phyloP scores from a whole-genome alignment of 805 yeast species.

The Cyberlindnera japonica region DNA sequence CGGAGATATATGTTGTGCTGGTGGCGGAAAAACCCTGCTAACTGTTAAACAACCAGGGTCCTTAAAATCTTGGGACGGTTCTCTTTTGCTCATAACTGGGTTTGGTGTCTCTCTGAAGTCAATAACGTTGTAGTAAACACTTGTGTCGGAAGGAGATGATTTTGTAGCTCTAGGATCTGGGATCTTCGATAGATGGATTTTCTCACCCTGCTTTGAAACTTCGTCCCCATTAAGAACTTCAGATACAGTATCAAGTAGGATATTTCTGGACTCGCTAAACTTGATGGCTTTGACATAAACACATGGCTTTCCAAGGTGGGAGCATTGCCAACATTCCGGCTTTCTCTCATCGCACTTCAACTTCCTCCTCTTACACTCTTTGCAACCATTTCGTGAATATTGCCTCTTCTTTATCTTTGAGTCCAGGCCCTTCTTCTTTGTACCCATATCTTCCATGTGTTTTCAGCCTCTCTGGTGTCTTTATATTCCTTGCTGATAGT shows the following conservation, averaged over 20 bases:
- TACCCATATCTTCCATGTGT: too few relatives aligned
- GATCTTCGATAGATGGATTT: background rate
- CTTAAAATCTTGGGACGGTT: background rate
- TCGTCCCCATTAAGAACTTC: too few relatives aligned
- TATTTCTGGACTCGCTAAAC: constrained; percentile 20
- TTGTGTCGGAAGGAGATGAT: background rate
- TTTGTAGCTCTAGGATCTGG: too few relatives aligned
- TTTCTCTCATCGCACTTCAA: constrained; percentile 31
- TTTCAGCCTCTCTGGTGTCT: too few relatives aligned
- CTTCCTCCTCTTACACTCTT: constrained; percentile 42
- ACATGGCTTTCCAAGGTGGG: constrained; percentile 35
- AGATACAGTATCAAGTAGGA: constrained; percentile 10
- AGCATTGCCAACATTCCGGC: constrained; percentile 38
- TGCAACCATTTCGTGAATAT: constrained; percentile 44
- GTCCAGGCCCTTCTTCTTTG: background rate
- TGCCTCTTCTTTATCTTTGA: constrained; percentile 25
- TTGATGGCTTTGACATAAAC: constrained; percentile 31
- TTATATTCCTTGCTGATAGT: too few relatives aligned
- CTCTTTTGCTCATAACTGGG: constrained; percentile 2
- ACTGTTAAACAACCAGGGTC: background rate
- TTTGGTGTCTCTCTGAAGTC: constrained; percentile 12
- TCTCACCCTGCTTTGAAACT: background rate
- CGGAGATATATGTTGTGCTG: constrained; percentile 12
- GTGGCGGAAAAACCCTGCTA: background rate
- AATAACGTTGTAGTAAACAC: constrained; percentile 11